Percentiles rank a stretch among this genome's conserved stretches.
phyloP scores from a whole-genome alignment of 345 rosid species.

The Eutrema japonicum region DNA sequence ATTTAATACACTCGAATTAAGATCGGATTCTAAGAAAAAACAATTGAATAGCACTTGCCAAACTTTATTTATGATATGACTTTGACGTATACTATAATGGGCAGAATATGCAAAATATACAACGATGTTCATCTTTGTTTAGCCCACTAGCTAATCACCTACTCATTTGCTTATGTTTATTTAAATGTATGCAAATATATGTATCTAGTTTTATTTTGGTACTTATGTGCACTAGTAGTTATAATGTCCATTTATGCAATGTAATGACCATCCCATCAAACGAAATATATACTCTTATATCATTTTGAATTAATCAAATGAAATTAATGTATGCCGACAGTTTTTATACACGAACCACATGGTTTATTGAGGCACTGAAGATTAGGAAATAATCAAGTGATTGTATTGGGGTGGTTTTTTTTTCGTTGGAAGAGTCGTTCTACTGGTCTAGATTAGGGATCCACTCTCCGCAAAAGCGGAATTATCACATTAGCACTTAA shows the following conservation, averaged over 20 bases:
- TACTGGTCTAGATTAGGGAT: too few species aligned
- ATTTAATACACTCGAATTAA: not conserved
- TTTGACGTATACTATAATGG: conserved; percentile 29
- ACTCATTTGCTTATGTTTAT: conserved; percentile 15
- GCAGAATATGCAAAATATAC: conserved; percentile 17
- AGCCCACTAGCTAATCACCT: conserved; percentile 37
- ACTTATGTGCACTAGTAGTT: conserved; percentile 36
- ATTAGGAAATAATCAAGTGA: too few species aligned
- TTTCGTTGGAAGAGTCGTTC: too few species aligned
- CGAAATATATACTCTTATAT: not conserved
- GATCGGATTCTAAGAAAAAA: not conserved
- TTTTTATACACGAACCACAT: not conserved
- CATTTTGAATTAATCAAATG: not conserved
- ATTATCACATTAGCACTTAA: too few species aligned
- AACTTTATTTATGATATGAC: conserved; percentile 32
- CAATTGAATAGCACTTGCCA: conserved; percentile 12
- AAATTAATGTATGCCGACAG: conserved; percentile 38
- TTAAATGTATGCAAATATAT: conserved; percentile 25
- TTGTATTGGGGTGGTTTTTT: too few species aligned
- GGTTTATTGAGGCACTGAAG: too few species aligned
- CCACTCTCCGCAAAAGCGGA: too few species aligned
- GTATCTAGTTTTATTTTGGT: conserved; percentile 24
- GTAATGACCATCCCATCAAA: conserved; percentile 16
- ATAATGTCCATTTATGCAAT: conserved; percentile 30
- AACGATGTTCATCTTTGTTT: conserved; percentile 29